These are phyloP conservation scores for Arachnopeziza araneosa DNA, from an alignment of 2,329 filamentous ascomycete genomes.

Conservation along the genomic window DNA sequence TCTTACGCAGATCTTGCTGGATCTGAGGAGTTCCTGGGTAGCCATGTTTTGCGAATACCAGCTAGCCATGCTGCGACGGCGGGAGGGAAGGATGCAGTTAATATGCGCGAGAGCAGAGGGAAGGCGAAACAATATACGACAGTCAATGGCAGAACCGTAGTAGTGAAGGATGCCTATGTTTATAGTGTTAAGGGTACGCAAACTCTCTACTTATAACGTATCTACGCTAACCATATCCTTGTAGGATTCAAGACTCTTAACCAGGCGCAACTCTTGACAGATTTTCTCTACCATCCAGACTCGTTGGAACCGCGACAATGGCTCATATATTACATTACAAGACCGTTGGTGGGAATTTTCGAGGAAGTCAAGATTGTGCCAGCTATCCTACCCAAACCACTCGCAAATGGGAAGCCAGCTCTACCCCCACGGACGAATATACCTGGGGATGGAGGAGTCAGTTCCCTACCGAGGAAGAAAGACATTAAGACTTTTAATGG, in stretches of 20 bases:
- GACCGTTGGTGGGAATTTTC: constrained; percentile 76
- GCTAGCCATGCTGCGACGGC: constrained; percentile 42
- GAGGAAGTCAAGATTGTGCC: constrained; percentile 69
- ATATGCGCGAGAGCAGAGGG: constrained; percentile 77
- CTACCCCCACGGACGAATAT: constrained; percentile 15
- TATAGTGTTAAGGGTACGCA: constrained; percentile 90
- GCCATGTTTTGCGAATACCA: constrained; percentile 89
- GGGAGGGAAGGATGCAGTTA: constrained; percentile 55
- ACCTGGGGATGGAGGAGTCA: constrained; percentile 12
- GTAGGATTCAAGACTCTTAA: constrained; percentile 85
- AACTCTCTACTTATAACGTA: neutral
- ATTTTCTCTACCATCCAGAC: constrained; percentile 84
- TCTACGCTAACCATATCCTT: constrained; percentile 23
- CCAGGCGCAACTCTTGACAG: constrained; percentile 80
- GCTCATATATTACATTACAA: constrained; percentile 94
- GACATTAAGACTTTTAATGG: constrained; percentile 89
- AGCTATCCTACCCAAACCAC: constrained; percentile 51
- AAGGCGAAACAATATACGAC: constrained; percentile 95
- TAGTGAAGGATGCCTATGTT: constrained; percentile 87
- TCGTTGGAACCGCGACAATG: constrained; percentile 86
- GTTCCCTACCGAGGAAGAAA: constrained; percentile 65
- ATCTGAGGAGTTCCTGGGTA: constrained; percentile 91
- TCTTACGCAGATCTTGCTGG: constrained; percentile 74
- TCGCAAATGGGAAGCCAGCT: constrained; percentile 27
- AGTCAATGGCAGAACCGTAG: constrained; percentile 84